These are phyloP conservation scores for Seiridium cupressi DNA, from an alignment of 2,329 filamentous ascomycete genomes.

Conservation along the genomic window DNA sequence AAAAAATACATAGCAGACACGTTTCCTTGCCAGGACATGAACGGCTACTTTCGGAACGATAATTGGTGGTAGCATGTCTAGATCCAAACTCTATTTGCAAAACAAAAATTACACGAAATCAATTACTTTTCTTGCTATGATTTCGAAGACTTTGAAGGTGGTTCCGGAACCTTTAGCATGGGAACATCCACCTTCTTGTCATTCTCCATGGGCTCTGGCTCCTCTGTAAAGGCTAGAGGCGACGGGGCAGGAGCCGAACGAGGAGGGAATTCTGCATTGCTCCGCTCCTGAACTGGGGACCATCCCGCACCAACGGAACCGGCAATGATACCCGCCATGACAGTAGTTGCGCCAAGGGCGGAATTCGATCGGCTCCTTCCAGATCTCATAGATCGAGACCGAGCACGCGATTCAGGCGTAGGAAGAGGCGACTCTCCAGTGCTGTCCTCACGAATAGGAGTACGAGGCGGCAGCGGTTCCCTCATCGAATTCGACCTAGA, in stretches of 20 bases:
- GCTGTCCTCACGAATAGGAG: slow-evolving; percentile 59
- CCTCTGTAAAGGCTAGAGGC: slow-evolving; percentile 31
- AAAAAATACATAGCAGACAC: not conserved
- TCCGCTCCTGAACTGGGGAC: slow-evolving; percentile 66
- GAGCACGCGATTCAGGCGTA: slow-evolving; percentile 60
- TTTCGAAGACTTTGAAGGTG: slow-evolving; percentile 18
- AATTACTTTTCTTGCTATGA: not conserved
- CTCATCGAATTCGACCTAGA: slow-evolving; percentile 63
- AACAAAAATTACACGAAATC: not conserved
- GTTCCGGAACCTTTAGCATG: slow-evolving; percentile 25
- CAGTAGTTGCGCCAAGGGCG: slow-evolving; percentile 70
- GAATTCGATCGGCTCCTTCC: slow-evolving; percentile 55
- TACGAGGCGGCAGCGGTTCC: slow-evolving; percentile 46
- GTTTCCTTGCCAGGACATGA: not conserved
- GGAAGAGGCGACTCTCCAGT: slow-evolving; percentile 41
- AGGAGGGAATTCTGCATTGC: slow-evolving; percentile 29
- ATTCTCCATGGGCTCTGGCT: slow-evolving; percentile 31
- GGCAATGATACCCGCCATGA: slow-evolving; percentile 82
- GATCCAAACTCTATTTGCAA: not conserved
- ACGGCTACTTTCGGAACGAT: not conserved
- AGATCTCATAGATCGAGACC: slow-evolving; percentile 66
- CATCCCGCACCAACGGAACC: slow-evolving; percentile 74
- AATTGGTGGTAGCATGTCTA: slow-evolving; percentile 1
- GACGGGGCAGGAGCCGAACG: slow-evolving; percentile 21
- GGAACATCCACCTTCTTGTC: slow-evolving; percentile 22